Conservation (phyloP, 805 yeast species). For the Maudiozyma serrabonitensis region DNA sequence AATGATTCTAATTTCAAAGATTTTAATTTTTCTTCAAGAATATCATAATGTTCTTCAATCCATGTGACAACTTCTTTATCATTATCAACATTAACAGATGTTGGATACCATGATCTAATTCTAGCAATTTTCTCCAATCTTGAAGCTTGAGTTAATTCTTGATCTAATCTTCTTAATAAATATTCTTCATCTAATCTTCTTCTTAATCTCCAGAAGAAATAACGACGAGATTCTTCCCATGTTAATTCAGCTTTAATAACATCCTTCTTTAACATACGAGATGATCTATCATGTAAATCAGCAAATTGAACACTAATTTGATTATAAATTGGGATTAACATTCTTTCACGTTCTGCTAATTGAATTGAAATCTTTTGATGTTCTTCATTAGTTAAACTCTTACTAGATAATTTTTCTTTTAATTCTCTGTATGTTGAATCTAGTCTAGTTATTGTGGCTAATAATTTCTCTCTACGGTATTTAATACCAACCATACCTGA, state of each 20-base stretch:
- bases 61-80: conserved; percentile 75
- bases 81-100: conserved; percentile 53
- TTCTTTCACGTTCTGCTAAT: conserved; percentile 69
- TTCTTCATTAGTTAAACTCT: conserved; percentile 51
- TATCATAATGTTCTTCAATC: conserved; percentile 70
- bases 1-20: conserved; percentile 57
- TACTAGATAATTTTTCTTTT: conserved; percentile 48
- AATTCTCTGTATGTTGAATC: conserved; percentile 66
- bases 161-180: conserved; percentile 62
- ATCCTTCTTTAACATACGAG: conserved; percentile 94
- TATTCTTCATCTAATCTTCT: conserved; percentile 92
- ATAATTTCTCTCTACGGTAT: conserved; percentile 85
- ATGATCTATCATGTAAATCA: conserved; percentile 94
- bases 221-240: conserved; percentile 85
- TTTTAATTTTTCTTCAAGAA: conserved; percentile 50
- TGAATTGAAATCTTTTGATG: conserved; percentile 54
- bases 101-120: conserved; percentile 78
- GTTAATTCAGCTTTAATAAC: conserved; percentile 75
- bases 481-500: conserved; percentile 99
- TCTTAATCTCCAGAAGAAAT: conserved; percentile 98
- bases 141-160: conserved; percentile 46
- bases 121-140: conserved; percentile 80
- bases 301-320: conserved; percentile 95
- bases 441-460: conserved; percentile 84
- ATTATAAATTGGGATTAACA: conserved; percentile 75